Percentiles rank a stretch among this genome's conserved stretches.
Conservation (phyloP, 257 asterid species). For the Catharanthus roseus region DNA sequence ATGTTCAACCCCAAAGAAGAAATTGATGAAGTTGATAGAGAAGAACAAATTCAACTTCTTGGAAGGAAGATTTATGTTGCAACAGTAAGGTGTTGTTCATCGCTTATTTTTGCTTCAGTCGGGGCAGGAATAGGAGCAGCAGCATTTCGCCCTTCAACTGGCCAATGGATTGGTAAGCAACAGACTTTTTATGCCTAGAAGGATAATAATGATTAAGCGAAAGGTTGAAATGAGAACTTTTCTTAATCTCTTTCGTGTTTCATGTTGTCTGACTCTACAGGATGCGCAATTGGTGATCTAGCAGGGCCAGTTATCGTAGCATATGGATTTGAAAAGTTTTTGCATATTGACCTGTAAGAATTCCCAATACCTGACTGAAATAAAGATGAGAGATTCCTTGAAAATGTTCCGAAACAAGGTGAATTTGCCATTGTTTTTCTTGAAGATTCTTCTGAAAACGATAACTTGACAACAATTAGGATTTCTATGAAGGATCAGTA, state of each 20-base stretch:
- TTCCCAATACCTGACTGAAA: neutral
- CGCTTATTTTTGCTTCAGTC: slow-evolving; percentile 73
- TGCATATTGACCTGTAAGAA: slow-evolving; percentile 30
- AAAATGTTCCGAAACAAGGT: neutral
- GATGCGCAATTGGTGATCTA: slow-evolving; percentile 75
- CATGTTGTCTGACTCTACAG: slow-evolving; percentile 32
- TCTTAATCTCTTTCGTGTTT: neutral
- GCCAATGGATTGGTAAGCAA: slow-evolving; percentile 87
- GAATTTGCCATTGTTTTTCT: neutral
- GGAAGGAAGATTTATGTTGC: slow-evolving; percentile 49
- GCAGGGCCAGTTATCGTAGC: slow-evolving; percentile 67
- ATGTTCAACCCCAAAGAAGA: slow-evolving; percentile 34
- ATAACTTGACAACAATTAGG: neutral
- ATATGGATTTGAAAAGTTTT: slow-evolving; percentile 41
- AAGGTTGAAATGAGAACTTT: neutral
- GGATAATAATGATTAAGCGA: neutral
- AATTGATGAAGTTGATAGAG: slow-evolving; percentile 23
- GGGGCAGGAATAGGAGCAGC: slow-evolving; percentile 87
- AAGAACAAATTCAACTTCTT: slow-evolving; percentile 34
- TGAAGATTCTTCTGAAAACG: neutral
- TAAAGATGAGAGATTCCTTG: neutral
- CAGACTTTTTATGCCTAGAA: neutral
- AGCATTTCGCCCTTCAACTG: slow-evolving; percentile 60
- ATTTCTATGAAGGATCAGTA: neutral
- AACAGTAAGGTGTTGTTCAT: slow-evolving; percentile 57